Conservation (phyloP, 2,329 filamentous ascomycete genomes). For the Tolypocladium tundrense region DNA sequence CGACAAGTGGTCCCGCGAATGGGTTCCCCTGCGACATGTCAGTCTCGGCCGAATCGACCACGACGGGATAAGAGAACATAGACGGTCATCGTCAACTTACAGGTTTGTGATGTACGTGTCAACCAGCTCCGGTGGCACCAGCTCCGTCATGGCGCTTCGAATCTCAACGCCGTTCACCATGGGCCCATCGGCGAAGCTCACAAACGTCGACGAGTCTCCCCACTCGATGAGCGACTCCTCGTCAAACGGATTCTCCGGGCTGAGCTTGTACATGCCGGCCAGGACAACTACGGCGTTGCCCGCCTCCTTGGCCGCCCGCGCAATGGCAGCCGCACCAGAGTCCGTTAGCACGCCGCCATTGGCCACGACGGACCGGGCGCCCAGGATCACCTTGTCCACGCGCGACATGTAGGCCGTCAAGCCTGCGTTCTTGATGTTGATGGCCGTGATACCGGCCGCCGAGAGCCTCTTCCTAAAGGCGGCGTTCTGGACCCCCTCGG, state of each 20-base stretch:
- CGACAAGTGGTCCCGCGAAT: constrained; percentile 63
- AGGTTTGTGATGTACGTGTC: constrained; percentile 78
- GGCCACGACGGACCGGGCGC: constrained; percentile 76
- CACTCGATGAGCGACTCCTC: constrained; percentile 77
- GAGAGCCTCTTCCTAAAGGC: constrained; percentile 68
- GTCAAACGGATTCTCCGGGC: constrained; percentile 78
- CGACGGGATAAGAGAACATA: background rate
- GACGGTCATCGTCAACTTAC: constrained; percentile 23
- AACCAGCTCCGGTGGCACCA: constrained; percentile 65
- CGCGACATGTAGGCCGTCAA: constrained; percentile 90
- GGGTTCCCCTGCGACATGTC: constrained; percentile 41
- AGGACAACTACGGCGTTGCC: constrained; percentile 80
- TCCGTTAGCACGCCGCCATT: constrained; percentile 81
- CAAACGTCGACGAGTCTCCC: constrained; percentile 67
- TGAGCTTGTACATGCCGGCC: constrained; percentile 87
- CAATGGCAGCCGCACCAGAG: constrained; percentile 73
- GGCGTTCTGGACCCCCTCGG: constrained; percentile 30
- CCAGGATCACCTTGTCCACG: constrained; percentile 89
- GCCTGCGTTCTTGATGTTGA: constrained; percentile 74
- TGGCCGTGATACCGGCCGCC: constrained; percentile 68
- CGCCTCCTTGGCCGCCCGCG: constrained; percentile 73
- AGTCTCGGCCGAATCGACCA: background rate
- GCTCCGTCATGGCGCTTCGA: constrained; percentile 71
- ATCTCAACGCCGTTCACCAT: constrained; percentile 71
- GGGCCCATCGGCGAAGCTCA: constrained; percentile 68